Evolutionary conservation across 805 yeast genomes (phyloP).

Genomic region (Wickerhamia fluorescens): DNA sequence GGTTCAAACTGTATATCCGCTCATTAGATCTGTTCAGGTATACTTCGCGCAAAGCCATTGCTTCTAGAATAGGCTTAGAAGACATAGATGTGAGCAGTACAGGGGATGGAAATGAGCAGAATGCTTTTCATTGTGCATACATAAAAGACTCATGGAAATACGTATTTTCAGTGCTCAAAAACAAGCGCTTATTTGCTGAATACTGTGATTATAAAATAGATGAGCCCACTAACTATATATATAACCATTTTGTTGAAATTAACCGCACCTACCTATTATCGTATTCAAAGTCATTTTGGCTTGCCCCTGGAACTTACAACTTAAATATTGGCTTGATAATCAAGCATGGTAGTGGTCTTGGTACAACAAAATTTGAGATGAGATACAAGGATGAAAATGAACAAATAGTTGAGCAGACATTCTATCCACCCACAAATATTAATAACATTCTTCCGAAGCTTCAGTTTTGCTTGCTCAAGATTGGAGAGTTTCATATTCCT

Average conservation of each 20-base stretch:
- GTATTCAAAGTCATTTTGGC: slow-evolving; percentile 37
- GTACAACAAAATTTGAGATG: slow-evolving; percentile 50
- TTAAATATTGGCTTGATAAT: slow-evolving; percentile 45
- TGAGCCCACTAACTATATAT: slow-evolving; percentile 40
- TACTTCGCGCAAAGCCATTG: slow-evolving; percentile 19
- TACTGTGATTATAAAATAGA: slow-evolving; percentile 37
- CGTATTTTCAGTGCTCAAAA: slow-evolving; percentile 43
- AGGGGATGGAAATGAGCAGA: slow-evolving; percentile 5
- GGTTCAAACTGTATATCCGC: slow-evolving; percentile 31
- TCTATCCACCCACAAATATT: slow-evolving; percentile 51
- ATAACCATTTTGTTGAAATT: slow-evolving; percentile 40
- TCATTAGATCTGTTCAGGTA: slow-evolving; percentile 32
- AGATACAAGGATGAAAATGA: slow-evolving; percentile 20
- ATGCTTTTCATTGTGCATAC: slow-evolving; percentile 20
- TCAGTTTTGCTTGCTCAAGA: slow-evolving; percentile 41
- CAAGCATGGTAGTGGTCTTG: slow-evolving; percentile 50
- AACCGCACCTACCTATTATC: slow-evolving; percentile 45
- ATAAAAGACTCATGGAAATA: slow-evolving; percentile 51
- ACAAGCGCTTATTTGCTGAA: slow-evolving; percentile 48
- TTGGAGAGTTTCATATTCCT: slow-evolving; percentile 42
- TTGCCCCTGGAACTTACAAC: slow-evolving; percentile 45
- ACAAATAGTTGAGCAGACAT: slow-evolving; percentile 26
- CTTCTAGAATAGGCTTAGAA: slow-evolving; percentile 20
- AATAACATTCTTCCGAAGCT: slow-evolving; percentile 50
- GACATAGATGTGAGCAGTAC: slow-evolving; percentile 10